phyloP scores from a whole-genome alignment of 345 rosid genomes.

The Ricinus communis region DNA sequence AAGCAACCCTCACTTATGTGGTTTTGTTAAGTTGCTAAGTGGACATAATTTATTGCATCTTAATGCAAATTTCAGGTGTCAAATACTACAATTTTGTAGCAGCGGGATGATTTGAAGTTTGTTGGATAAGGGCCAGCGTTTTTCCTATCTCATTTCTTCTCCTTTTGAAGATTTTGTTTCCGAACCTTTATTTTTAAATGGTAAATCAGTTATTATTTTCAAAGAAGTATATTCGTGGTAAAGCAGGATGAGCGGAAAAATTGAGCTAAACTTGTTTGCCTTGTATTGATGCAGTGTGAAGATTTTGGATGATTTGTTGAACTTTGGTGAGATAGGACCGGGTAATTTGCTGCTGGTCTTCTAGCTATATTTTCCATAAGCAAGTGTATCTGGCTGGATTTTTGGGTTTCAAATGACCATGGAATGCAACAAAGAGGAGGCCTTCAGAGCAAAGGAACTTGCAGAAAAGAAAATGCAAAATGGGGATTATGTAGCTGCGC shows the following conservation, averaged over 20 bases:
- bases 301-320: conserved; percentile 21
- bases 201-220: conserved; percentile 7
- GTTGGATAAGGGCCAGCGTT: not conserved
- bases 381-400: not conserved
- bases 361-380: not conserved
- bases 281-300: conserved; percentile 19
- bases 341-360: conserved; percentile 7
- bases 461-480: conserved; percentile 63
- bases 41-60: not conserved
- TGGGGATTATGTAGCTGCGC: conserved; percentile 60
- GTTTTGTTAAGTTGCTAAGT: not conserved
- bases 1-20: no score
- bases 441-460: conserved; percentile 56
- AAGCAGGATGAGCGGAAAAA: not conserved
- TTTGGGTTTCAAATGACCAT: conserved; percentile 26
- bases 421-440: conserved; percentile 97
- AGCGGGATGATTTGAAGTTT: not conserved
- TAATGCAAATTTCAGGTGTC: conserved; percentile 15
- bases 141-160: not conserved
- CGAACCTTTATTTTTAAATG: conserved; percentile 20
- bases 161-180: not conserved
- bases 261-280: not conserved
- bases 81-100: not conserved
- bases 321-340: not conserved
- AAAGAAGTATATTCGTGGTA: not conserved